Evolutionary conservation across 345 rosid species (phyloP).

Genomic region (Diplotaxis tenuifolia): DNA sequence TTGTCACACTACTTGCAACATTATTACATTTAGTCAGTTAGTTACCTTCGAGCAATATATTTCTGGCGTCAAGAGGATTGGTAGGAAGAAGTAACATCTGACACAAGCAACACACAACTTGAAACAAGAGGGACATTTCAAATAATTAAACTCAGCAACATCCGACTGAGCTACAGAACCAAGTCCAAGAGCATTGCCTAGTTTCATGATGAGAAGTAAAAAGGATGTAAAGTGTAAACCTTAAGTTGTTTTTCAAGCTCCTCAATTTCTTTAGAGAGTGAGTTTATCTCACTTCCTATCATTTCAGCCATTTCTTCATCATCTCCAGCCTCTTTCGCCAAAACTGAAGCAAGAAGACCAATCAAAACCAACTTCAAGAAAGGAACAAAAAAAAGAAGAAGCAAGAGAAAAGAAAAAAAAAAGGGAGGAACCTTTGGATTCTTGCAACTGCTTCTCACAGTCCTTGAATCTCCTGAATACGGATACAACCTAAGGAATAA

Average conservation of each 20-base stretch:
- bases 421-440: slow-evolving; percentile 57
- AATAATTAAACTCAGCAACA: slow-evolving; percentile 1
- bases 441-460: slow-evolving; percentile 78
- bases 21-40: neutral
- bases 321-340: slow-evolving; percentile 67
- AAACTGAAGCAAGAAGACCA: slow-evolving; percentile 42
- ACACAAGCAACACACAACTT: slow-evolving; percentile 18
- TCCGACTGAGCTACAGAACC: neutral
- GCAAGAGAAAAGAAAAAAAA: neutral
- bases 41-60: slow-evolving; percentile 95
- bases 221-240: slow-evolving; percentile 43
- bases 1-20: neutral
- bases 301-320: slow-evolving; percentile 96
- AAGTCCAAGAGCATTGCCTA: slow-evolving; percentile 5
- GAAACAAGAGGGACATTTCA: neutral
- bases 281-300: slow-evolving; percentile 73
- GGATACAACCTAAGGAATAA: slow-evolving; percentile 62
- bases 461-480: slow-evolving; percentile 69
- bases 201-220: neutral
- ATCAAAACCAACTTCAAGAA: neutral
- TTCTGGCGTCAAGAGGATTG: slow-evolving; percentile 93
- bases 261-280: slow-evolving; percentile 58
- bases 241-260: slow-evolving; percentile 82
- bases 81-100: slow-evolving; percentile 80
- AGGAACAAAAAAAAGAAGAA: neutral